Evolutionary conservation across 345 rosid genomes (phyloP), one percentile per base, ranked within the genome.

Genomic region (Citrus mangshanensis): DNA sequence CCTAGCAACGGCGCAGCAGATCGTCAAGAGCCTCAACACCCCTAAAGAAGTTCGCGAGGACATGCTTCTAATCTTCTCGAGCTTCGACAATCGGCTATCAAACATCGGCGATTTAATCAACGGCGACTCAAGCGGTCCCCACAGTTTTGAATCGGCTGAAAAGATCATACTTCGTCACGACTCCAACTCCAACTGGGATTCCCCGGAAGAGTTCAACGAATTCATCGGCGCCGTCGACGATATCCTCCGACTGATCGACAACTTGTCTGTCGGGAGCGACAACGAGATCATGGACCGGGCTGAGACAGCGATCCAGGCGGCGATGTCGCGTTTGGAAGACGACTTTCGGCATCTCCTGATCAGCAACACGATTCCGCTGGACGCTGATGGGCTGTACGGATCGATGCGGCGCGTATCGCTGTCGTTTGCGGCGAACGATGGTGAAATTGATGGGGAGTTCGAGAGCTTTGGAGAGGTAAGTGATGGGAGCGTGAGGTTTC

Each of bases 1-100:
- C 37, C 81, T 96, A 87, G 98, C 99, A 24, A 89, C 99, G 72
- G 99, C 98, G 10, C 98, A 94, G 79, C 97, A 96, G 95, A 96
- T 96, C 91, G 90, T 96, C 67, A 91, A 93, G 77, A 93, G 97
- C 64, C 94, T 96, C 42, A 96, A 94, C 89, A 89, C 99, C 14
- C 87, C 96, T 1, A 93, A 94, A 81, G 94, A 94, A 73, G 97
- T 93, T 22, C 90, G 97, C 1, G 98, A 96, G 58, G 99, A 96
- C 84, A 94, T 96, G 99, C 87, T 96, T 5, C 83, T 93, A 34
- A 96, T 96, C 87, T 88, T 96, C 82, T 96, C 99, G 24, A 91
- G 94, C 82, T 96, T 96, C 75, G 99, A 96, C 55, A 96, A 96
- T 79, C 95, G 99, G 14, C 82, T 96, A 55, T 96, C 99, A 18